Conservation (phyloP, 2,329 filamentous ascomycete genomes). For the Pyrenophora teres region DNA sequence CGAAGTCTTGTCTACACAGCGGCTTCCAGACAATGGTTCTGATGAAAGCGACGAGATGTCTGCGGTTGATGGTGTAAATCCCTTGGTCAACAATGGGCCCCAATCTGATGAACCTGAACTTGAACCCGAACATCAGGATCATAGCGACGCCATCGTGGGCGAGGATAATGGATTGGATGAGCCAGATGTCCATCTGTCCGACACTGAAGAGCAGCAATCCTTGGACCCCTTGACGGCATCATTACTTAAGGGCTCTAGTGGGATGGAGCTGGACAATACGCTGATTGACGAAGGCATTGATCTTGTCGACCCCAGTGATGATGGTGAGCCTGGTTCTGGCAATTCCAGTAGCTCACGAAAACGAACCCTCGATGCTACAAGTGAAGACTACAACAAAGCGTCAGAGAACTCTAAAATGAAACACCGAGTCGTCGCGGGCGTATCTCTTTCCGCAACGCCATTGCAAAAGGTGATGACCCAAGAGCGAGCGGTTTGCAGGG, state of each 20-base stretch:
- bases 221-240: constrained; percentile 41
- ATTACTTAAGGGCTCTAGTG: constrained; percentile 16
- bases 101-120: neutral
- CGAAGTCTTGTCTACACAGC: constrained; percentile 56
- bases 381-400: constrained; percentile 20
- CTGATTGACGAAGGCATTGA: constrained; percentile 28
- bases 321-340: constrained; percentile 11
- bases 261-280: constrained; percentile 9
- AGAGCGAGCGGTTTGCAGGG: constrained; percentile 3
- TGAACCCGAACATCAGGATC: neutral
- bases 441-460: constrained; percentile 17
- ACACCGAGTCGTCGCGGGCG: constrained; percentile 13
- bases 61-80: neutral
- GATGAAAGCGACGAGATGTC: neutral
- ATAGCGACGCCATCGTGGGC: constrained; percentile 12
- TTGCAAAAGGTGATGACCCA: neutral
- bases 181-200: constrained; percentile 23
- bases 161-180: constrained; percentile 34
- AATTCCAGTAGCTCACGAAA: constrained; percentile 21
- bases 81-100: neutral
- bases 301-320: constrained; percentile 21
- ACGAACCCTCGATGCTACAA: constrained; percentile 17
- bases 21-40: constrained; percentile 14
- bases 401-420: constrained; percentile 16
- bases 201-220: constrained; percentile 29